Conservation (phyloP, 148 eudicot genomes). For the Polygonum aviculare region DNA sequence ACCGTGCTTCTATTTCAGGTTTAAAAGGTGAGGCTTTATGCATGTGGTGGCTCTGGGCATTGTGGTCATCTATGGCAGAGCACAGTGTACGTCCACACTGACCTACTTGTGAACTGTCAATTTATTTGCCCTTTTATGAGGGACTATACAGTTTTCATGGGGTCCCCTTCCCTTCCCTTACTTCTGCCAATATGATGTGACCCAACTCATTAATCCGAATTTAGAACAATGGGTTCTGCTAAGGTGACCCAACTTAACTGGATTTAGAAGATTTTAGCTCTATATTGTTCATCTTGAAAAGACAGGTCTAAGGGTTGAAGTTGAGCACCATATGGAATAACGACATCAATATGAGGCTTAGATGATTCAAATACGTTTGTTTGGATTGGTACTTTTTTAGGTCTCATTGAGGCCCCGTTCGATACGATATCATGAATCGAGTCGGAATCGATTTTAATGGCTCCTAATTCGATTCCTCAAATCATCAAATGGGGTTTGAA, state of each 20-base stretch:
- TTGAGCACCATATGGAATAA: no score
- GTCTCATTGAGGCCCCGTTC: no score
- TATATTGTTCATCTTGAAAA: not conserved
- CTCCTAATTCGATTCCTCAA: no score
- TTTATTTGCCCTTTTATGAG: conserved; percentile 5
- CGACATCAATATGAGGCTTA: no score
- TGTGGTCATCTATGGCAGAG: not conserved
- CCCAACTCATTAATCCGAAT: not conserved
- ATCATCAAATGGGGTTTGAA: no score
- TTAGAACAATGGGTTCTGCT: not conserved
- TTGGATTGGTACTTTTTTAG: no score
- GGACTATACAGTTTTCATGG: not conserved
- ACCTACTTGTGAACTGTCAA: not conserved
- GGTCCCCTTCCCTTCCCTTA: not conserved
- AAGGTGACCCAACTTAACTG: not conserved
- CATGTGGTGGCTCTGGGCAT: not conserved
- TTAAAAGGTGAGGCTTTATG: not conserved
- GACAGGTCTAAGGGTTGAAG: not conserved
- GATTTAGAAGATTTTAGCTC: not conserved
- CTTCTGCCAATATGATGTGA: not conserved
- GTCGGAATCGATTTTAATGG: no score
- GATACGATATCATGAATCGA: no score
- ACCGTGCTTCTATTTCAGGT: not conserved
- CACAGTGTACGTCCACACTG: not conserved
- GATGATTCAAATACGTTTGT: no score